These are phyloP conservation scores for Cornus suecica DNA, from an alignment of 148 eudicot species.

Conservation along the genomic window DNA sequence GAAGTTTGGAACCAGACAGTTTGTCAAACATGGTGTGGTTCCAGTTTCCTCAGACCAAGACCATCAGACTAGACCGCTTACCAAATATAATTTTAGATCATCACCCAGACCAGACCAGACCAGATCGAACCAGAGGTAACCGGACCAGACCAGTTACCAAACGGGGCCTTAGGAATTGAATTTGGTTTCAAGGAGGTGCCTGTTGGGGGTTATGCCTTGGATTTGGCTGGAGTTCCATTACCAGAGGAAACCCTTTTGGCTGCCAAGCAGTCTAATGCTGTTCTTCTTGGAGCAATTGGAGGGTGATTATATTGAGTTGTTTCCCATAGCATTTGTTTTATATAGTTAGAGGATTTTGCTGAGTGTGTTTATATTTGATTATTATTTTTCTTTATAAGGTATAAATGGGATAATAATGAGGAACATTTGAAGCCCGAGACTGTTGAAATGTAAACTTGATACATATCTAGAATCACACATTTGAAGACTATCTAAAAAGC, in stretches of 20 bases:
- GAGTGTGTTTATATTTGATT: not conserved
- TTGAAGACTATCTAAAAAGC: too few species aligned
- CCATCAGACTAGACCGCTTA: too few species aligned
- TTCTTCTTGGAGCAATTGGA: conserved; percentile 76
- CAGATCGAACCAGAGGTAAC: too few species aligned
- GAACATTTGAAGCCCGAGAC: conserved; percentile 90
- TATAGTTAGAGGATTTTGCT: not conserved
- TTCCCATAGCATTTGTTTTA: not conserved
- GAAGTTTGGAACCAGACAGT: too few species aligned
- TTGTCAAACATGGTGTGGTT: too few species aligned
- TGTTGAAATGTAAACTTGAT: too few species aligned
- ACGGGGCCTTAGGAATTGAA: conserved; percentile 64
- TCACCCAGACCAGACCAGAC: too few species aligned
- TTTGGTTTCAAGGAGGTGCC: conserved; percentile 81
- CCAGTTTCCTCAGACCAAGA: too few species aligned
- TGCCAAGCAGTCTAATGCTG: conserved; percentile 83
- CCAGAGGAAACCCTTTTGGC: conserved; percentile 84
- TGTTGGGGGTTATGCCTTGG: conserved; percentile 83
- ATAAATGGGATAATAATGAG: conserved; percentile 26
- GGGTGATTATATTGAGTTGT: conserved; percentile 15
- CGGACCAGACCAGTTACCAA: too few species aligned
- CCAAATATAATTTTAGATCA: too few species aligned
- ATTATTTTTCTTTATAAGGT: not conserved
- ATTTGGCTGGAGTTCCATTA: conserved; percentile 83
- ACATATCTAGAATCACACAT: too few species aligned